phyloP scores from a whole-genome alignment of 352 stramenopile genomes.

The Albugo laibachii region DNA sequence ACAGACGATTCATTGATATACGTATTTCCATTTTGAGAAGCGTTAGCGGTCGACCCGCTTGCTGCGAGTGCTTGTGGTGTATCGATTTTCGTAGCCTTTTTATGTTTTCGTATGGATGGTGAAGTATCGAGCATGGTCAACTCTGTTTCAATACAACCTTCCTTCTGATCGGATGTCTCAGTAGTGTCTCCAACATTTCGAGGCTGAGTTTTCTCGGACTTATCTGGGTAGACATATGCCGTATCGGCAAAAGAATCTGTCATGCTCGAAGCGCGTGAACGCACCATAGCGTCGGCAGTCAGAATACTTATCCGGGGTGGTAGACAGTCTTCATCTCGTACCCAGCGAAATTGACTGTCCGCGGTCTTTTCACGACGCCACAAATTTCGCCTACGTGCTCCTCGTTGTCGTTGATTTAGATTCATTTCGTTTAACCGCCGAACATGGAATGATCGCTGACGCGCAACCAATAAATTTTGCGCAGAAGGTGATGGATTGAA shows the following conservation, averaged over 20 bases:
- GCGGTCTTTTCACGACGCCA: constrained; percentile 57
- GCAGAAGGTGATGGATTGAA: constrained; percentile 14
- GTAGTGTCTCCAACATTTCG: neutral
- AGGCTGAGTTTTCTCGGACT: neutral
- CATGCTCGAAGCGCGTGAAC: constrained; percentile 7
- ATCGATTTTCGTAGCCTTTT: constrained; percentile 5
- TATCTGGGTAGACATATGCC: neutral
- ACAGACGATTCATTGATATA: constrained; percentile 50
- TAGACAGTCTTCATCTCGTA: constrained; percentile 42
- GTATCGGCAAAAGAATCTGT: constrained; percentile 12
- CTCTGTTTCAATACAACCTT: constrained; percentile 40
- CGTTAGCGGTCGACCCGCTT: neutral
- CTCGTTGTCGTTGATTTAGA: constrained; percentile 52
- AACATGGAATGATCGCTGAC: constrained; percentile 63
- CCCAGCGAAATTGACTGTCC: constrained; percentile 61
- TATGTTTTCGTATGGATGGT: constrained; percentile 21
- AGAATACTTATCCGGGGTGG: constrained; percentile 43
- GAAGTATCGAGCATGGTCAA: constrained; percentile 36
- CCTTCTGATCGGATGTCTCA: constrained; percentile 2
- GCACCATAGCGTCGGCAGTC: constrained; percentile 10
- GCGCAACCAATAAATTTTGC: constrained; percentile 21
- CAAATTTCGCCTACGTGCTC: constrained; percentile 41
- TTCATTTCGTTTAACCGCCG: constrained; percentile 63
- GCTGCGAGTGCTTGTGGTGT: neutral
- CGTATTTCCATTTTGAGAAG: neutral